These are phyloP conservation scores for Aspergillus novofumigatus DNA, from an alignment of 2,329 filamentous ascomycete species.

Conservation along the genomic window DNA sequence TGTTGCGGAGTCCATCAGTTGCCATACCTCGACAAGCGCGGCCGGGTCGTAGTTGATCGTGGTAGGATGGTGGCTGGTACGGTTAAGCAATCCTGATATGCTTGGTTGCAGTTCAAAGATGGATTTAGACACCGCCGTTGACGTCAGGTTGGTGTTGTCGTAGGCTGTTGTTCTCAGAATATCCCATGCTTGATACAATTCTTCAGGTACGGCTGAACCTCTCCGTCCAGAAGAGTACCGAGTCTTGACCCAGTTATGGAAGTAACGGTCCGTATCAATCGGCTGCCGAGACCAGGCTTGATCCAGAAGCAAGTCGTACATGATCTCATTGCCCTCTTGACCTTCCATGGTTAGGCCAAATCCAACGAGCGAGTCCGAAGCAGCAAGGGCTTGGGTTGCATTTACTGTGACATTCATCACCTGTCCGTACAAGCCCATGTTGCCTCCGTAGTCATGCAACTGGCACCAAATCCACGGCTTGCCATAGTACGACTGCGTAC, in stretches of 20 bases:
- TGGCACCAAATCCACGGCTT: slow-evolving; percentile 55
- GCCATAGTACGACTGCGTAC: slow-evolving; percentile 48
- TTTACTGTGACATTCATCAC: slow-evolving; percentile 47
- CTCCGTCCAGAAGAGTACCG: slow-evolving; percentile 34
- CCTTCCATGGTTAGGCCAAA: slow-evolving; percentile 49
- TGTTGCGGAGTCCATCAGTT: slow-evolving; percentile 2
- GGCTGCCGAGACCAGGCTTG: slow-evolving; percentile 47
- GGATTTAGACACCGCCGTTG: slow-evolving; percentile 42
- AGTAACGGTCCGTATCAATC: slow-evolving; percentile 45
- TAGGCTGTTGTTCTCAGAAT: slow-evolving; percentile 44
- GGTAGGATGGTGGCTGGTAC: slow-evolving; percentile 34
- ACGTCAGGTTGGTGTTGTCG: slow-evolving; percentile 46
- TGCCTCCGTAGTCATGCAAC: slow-evolving; percentile 49
- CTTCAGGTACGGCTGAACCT: slow-evolving; percentile 18
- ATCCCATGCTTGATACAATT: slow-evolving; percentile 46
- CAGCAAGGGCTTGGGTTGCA: slow-evolving; percentile 42
- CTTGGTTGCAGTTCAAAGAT: slow-evolving; percentile 46
- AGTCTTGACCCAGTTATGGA: slow-evolving; percentile 42
- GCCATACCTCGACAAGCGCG: neutral
- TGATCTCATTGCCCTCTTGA: slow-evolving; percentile 52
- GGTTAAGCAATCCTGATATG: slow-evolving; percentile 37
- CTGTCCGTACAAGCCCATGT: slow-evolving; percentile 49
- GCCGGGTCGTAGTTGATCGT: neutral
- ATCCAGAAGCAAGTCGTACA: slow-evolving; percentile 50
- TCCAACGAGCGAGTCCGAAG: slow-evolving; percentile 43